phyloP scores from a whole-genome alignment of 441 rosid species.

The Mallotus japonicus region DNA sequence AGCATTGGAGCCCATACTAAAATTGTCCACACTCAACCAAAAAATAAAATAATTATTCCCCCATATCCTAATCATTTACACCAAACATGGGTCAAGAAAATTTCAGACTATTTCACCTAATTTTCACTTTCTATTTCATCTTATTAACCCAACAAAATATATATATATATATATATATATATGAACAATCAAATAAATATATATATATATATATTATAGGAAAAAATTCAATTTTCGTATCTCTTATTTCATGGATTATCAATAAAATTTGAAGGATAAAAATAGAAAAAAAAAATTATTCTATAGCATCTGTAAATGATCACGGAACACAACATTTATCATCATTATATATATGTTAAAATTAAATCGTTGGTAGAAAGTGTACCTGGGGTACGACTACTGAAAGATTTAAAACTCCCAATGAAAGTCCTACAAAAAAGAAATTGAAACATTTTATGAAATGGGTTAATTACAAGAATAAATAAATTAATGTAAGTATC shows the following conservation, averaged over 20 bases:
- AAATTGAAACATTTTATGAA: not conserved
- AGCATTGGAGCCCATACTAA: conserved; percentile 9
- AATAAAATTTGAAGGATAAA: not conserved
- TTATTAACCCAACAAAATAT: too few relatives aligned
- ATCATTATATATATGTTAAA: too few relatives aligned
- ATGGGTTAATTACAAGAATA: not conserved
- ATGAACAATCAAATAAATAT: too few relatives aligned
- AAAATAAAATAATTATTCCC: not conserved
- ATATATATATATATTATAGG: too few relatives aligned
- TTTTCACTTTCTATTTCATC: not conserved
- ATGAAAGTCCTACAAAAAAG: conserved; percentile 55
- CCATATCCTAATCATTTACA: not conserved
- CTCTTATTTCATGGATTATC: too few relatives aligned
- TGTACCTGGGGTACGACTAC: conserved; percentile 77
- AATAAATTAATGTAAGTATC: too few relatives aligned
- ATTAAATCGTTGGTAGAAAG: too few relatives aligned
- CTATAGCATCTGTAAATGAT: too few relatives aligned
- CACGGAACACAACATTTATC: too few relatives aligned
- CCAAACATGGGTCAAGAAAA: not conserved
- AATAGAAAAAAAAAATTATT: not conserved
- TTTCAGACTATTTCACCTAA: not conserved
- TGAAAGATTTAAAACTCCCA: conserved; percentile 79
- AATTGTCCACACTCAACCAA: not conserved
- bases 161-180: too few relatives aligned
- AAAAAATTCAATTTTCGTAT: too few relatives aligned